A percentile compares a stretch with the other conserved stretches of the same genome.
These are phyloP conservation scores for Thielaviopsis musarum DNA, from an alignment of 2,329 filamentous ascomycete genomes.

Conservation along the genomic window DNA sequence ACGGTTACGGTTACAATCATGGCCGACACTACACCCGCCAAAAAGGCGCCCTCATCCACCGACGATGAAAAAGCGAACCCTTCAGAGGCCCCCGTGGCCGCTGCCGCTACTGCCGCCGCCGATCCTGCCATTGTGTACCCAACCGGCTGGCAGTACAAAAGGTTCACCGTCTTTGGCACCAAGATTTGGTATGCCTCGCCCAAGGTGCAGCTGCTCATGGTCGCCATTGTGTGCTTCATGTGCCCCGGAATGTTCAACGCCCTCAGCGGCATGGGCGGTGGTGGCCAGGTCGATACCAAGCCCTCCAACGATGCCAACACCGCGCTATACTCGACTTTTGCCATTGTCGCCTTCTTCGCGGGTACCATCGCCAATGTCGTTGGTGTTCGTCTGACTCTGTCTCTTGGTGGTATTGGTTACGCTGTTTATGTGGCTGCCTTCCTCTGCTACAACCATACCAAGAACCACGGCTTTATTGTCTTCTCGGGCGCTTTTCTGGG, in stretches of 20 bases:
- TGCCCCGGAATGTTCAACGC: conserved; percentile 62
- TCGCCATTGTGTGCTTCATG: conserved; percentile 38
- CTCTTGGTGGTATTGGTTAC: conserved; percentile 62
- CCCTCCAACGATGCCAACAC: conserved; percentile 50
- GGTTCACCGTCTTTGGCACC: conserved; percentile 34
- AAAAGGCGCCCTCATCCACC: neutral
- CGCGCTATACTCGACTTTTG: conserved; percentile 57
- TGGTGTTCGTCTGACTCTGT: conserved; percentile 50
- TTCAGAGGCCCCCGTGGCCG: conserved; percentile 2
- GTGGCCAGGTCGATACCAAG: conserved; percentile 37
- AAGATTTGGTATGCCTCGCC: conserved; percentile 59
- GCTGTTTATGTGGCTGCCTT: conserved; percentile 57
- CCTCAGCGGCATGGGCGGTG: conserved; percentile 46
- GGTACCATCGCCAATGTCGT: conserved; percentile 64
- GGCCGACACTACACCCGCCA: neutral
- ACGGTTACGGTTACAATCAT: neutral
- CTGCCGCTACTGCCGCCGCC: neutral
- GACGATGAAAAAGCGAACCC: conserved; percentile 11
- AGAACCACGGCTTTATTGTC: conserved; percentile 53
- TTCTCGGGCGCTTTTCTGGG: conserved; percentile 64
- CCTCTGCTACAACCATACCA: conserved; percentile 51
- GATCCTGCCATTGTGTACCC: conserved; percentile 21
- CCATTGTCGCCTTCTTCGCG: conserved; percentile 50
- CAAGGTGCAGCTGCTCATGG: conserved; percentile 52
- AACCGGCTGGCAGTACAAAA: conserved; percentile 51